Percentiles rank a stretch among this genome's conserved stretches.
Conservation (phyloP, 768 basidiomycete species). For the Leccinum boreale region DNA sequence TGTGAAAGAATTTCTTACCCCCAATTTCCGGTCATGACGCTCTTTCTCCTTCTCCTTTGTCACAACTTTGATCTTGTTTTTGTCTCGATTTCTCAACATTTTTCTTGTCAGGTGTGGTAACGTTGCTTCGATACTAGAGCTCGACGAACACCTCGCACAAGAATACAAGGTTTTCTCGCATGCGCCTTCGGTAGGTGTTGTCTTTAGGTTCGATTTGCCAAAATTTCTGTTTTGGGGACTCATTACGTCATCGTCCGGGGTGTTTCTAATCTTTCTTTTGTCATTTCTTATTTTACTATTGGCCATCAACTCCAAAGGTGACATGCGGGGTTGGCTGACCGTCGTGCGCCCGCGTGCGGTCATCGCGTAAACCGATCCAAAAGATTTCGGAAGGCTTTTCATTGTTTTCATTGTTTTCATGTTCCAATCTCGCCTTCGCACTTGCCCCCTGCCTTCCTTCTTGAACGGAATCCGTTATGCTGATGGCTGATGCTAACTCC, state of each 20-base stretch:
- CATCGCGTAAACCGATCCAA: neutral
- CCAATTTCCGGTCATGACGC: constrained; percentile 25
- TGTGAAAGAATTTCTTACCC: constrained; percentile 1
- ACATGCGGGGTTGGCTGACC: constrained; percentile 24
- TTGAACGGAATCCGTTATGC: neutral
- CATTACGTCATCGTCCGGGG: constrained; percentile 16
- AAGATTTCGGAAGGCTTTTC: neutral
- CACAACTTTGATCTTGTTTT: constrained; percentile 1
- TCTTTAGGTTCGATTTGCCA: neutral
- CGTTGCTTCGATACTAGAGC: constrained; percentile 89
- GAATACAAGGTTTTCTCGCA: constrained; percentile 96
- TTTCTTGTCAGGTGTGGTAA: constrained; percentile 75
- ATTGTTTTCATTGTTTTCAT: neutral
- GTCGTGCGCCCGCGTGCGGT: neutral
- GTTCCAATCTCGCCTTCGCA: neutral
- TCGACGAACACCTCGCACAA: constrained; percentile 90
- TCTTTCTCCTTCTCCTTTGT: constrained; percentile 3
- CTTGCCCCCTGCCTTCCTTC: neutral
- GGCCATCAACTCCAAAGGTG: constrained; percentile 16
- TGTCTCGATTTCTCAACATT: neutral
- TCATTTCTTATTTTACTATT: neutral
- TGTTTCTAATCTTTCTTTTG: neutral
- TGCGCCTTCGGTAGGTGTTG: constrained; percentile 70
- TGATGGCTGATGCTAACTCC: constrained; percentile 3
- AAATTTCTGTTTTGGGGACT: neutral